A percentile compares a stretch with the other conserved stretches of the same genome.
Conservation (phyloP, 1,284 basidiomycete genomes). For the Pseudozyma pruni region DNA sequence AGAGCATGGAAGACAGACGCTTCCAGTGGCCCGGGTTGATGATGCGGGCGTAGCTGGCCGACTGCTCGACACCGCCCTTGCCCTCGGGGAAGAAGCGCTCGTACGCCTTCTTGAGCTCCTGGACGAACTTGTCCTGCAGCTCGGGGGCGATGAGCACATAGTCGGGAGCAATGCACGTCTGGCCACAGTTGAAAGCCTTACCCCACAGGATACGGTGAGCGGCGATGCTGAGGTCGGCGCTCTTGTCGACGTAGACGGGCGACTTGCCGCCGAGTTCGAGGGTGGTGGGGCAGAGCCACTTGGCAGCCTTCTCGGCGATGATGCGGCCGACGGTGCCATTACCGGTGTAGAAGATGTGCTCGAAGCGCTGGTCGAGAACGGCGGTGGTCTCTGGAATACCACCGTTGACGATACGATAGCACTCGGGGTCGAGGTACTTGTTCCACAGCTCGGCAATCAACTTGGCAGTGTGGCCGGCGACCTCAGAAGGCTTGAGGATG, state of each 20-base stretch:
- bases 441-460: conserved; percentile 80
- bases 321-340: conserved; percentile 80
- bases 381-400: conserved; percentile 79
- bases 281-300: conserved; percentile 83
- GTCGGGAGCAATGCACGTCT: conserved; percentile 76
- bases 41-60: conserved; percentile 72
- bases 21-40: conserved; percentile 73
- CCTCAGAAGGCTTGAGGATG: conserved; percentile 77
- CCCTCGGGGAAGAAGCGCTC: conserved; percentile 63
- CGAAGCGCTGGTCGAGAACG: conserved; percentile 84
- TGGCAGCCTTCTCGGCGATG: conserved; percentile 83
- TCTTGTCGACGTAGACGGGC: conserved; percentile 81
- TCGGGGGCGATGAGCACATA: conserved; percentile 78
- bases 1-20: conserved; percentile 76
- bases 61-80: conserved; percentile 70
- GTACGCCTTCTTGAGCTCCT: conserved; percentile 74
- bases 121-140: conserved; percentile 75
- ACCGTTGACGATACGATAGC: conserved; percentile 80
- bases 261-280: conserved; percentile 85
- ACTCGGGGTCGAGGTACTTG: conserved; percentile 82
- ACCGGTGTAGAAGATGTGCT: conserved; percentile 75
- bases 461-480: conserved; percentile 75
- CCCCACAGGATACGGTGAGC: conserved; percentile 79
- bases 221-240: conserved; percentile 70
- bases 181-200: conserved; percentile 75